Evolutionary conservation across 2,329 filamentous ascomycete species (phyloP), one percentile per base, ranked within the genome.

Genomic region (Colletotrichum gloeosporioides): DNA sequence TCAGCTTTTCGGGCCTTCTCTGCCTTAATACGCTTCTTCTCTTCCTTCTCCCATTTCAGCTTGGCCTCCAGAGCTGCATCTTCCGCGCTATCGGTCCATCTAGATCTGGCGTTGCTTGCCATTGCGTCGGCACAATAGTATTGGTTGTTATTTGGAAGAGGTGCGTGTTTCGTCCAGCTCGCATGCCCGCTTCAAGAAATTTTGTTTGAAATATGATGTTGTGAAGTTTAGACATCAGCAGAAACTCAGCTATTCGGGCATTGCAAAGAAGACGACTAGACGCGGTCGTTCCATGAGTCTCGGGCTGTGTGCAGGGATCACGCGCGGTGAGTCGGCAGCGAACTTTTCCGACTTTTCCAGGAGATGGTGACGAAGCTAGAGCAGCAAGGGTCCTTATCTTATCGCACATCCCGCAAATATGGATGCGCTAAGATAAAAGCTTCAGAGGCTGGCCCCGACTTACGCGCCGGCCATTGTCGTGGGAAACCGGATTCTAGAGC

Each of bases 61-160:
- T 93, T 92, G 25, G 93, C 92, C 76, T 95, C 93, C 57, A 93
- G 89, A 59, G 92, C 94, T 27, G 92, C 92, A 83, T 98, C 96
- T 79, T 96, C 95, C 80, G 95, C 95, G 62, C 94, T 92, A 81
- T 96, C 92, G 78, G 95, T 95, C 97, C 97, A 99, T 85, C 96
- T 93, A 67, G 96, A 98, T 83, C 92, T 92, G 70, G 86, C 84
- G 82, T 89, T 90, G 81, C 88, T 88, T 64, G 92, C 89, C 92
- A 94, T 94, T 64, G 63, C 68, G 32, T 31, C 59, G n/a, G 12
- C 64, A 25, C 18, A 36, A 16, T 63, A 22, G 31, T 34, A n/a
- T 32, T 31, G 57, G n/a, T 13, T 6, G 44, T 13, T 25, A 22
- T 53, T n/a, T 25, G n/a, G n/a, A 22, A 53, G n/a, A 22, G n/a